Conservation (phyloP, 2,329 filamentous ascomycete species). For the Lecanosticta acicola region DNA sequence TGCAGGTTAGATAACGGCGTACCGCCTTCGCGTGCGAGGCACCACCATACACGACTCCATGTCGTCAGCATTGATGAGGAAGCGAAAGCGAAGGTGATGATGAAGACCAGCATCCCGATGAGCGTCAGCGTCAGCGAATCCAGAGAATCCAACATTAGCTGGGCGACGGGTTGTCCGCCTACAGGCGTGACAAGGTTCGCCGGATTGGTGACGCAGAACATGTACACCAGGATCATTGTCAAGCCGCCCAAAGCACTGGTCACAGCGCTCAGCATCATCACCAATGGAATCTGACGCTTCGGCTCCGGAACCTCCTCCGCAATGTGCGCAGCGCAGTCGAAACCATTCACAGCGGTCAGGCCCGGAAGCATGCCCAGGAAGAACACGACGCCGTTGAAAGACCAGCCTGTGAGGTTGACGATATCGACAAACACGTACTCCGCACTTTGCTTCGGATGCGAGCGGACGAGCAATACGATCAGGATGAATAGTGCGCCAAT, state of each 20-base stretch:
- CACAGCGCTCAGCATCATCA: not conserved
- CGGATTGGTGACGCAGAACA: not conserved
- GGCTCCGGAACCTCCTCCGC: slow-evolving; percentile 30
- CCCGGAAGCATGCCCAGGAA: not conserved
- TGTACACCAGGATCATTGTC: not conserved
- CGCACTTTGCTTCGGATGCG: not conserved
- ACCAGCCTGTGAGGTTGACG: not conserved
- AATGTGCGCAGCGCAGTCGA: not conserved
- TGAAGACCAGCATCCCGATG: no score
- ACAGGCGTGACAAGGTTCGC: not conserved
- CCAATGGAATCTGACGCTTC: not conserved
- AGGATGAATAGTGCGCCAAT: not conserved
- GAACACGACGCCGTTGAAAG: not conserved
- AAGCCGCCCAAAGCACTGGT: not conserved
- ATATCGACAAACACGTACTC: not conserved
- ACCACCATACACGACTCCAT: no score
- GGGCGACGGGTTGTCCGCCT: not conserved
- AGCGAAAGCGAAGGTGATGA: no score
- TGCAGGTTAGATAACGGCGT: no score
- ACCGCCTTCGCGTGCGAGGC: no score
- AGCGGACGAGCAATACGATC: not conserved
- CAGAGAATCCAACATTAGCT: no score
- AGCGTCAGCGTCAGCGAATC: no score
- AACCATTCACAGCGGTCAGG: not conserved
- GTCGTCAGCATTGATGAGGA: no score